phyloP scores from a whole-genome alignment of 1,139 yeast species.

The Geotrichum carabidarum region DNA sequence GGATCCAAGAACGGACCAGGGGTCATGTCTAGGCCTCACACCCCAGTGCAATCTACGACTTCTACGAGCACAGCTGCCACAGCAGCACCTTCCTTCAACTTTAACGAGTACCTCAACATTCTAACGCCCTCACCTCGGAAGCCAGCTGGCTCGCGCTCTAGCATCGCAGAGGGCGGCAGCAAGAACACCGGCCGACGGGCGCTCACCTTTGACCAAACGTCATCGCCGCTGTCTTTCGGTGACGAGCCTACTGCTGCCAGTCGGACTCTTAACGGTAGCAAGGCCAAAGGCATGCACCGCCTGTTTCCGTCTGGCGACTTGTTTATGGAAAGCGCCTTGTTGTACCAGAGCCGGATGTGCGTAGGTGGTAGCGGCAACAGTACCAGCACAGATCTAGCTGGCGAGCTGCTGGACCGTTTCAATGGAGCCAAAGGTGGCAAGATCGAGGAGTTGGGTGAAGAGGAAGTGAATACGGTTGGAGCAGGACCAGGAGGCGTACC shows the following conservation, averaged over 20 bases:
- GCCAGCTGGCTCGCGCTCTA: slow-evolving; percentile 20
- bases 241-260: background rate
- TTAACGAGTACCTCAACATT: slow-evolving; percentile 75
- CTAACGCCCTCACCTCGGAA: slow-evolving; percentile 63
- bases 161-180: background rate
- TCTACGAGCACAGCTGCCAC: no score
- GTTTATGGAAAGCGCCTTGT: slow-evolving; percentile 7
- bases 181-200: background rate
- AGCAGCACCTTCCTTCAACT: slow-evolving; percentile 45
- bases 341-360: slow-evolving; percentile 6
- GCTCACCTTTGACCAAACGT: background rate
- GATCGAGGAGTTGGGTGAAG: background rate
- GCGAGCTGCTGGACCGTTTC: background rate
- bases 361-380: background rate
- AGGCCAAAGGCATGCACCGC: background rate
- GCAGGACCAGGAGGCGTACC: no score
- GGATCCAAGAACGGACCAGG: slow-evolving; percentile 8
- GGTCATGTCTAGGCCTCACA: slow-evolving; percentile 30
- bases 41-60: slow-evolving; percentile 44
- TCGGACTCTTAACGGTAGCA: background rate
- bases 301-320: slow-evolving; percentile 6
- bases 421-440: background rate
- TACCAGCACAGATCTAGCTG: background rate
- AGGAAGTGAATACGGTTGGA: background rate
- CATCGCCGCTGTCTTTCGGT: background rate